Percentiles rank a stretch among this genome's conserved stretches.
phyloP scores from a whole-genome alignment of 1,284 basidiomycete genomes.

The Tremellales sp. region DNA sequence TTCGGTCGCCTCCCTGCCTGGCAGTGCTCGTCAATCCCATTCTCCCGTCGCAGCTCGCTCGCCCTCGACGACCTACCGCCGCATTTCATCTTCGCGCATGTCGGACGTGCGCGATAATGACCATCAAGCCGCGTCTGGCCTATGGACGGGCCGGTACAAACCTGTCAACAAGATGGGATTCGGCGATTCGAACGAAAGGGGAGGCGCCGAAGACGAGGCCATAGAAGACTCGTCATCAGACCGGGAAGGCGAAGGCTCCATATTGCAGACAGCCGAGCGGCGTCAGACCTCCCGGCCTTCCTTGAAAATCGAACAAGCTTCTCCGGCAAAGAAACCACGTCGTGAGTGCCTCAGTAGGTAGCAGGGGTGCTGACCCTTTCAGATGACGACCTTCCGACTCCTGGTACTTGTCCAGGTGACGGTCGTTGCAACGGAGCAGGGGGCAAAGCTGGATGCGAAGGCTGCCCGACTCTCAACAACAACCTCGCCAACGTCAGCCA shows the following conservation, averaged over 20 bases:
- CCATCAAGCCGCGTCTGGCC: background rate
- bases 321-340: background rate
- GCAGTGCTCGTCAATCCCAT: too few species aligned
- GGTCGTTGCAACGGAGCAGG: conserved; percentile 93
- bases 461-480: conserved; percentile 93
- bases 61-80: background rate
- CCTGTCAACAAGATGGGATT: conserved; percentile 30
- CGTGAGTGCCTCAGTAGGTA: background rate
- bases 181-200: conserved; percentile 35
- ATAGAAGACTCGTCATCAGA: conserved; percentile 10
- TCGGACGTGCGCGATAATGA: background rate
- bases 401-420: conserved; percentile 87
- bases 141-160: conserved; percentile 12
- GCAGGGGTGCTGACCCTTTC: background rate
- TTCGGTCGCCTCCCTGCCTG: too few species aligned
- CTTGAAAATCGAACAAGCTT: background rate
- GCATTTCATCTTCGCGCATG: background rate
- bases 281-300: background rate
- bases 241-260: background rate
- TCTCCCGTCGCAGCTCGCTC: background rate
- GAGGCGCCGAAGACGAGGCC: conserved; percentile 22
- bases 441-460: conserved; percentile 81
- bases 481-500: conserved; percentile 36
- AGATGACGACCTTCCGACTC: conserved; percentile 17
- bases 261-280: background rate